Percentiles rank a stretch among this genome's conserved stretches.
phyloP scores from a whole-genome alignment of 148 eudicot genomes.

The Linanthus parryae region DNA sequence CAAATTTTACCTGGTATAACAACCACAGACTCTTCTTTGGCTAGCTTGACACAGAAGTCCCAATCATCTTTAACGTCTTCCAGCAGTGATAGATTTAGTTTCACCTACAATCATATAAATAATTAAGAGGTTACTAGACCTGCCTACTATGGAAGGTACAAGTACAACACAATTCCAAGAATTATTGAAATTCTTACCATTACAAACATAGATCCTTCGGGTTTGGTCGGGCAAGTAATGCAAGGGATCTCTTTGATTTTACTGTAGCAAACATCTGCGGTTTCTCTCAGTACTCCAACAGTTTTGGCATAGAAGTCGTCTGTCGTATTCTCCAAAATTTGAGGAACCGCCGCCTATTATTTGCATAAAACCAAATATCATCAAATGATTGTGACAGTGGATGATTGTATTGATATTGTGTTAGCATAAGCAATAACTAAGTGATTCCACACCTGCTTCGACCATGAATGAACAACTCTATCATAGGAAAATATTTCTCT shows the following conservation, averaged over 20 bases:
- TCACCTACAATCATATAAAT: conserved; percentile 34
- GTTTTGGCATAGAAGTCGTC: conserved; percentile 41
- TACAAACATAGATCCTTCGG: conserved; percentile 58
- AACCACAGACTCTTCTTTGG: conserved; percentile 46
- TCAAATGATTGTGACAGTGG: too few relatives aligned
- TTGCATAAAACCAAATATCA: too few relatives aligned
- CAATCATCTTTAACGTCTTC: conserved; percentile 47
- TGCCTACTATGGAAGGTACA: too few relatives aligned
- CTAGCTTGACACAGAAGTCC: conserved; percentile 62
- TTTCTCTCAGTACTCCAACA: conserved; percentile 20
- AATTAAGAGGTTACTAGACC: too few relatives aligned
- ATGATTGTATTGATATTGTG: too few relatives aligned
- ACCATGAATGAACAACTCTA: too few relatives aligned
- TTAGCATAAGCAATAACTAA: too few relatives aligned
- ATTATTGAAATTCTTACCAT: conserved; percentile 26
- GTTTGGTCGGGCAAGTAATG: conserved; percentile 48
- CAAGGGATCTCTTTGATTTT: conserved; percentile 43
- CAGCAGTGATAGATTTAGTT: conserved; percentile 38
- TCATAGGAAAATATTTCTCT: too few relatives aligned
- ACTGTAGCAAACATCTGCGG: conserved; percentile 35
- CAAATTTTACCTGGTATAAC: conserved; percentile 58
- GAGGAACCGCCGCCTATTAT: conserved; percentile 54
- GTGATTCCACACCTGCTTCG: too few relatives aligned
- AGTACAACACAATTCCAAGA: not conserved
- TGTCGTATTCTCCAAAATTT: conserved; percentile 35